Conservation (phyloP, 1,284 basidiomycete species). For the Ustilago crameri region DNA sequence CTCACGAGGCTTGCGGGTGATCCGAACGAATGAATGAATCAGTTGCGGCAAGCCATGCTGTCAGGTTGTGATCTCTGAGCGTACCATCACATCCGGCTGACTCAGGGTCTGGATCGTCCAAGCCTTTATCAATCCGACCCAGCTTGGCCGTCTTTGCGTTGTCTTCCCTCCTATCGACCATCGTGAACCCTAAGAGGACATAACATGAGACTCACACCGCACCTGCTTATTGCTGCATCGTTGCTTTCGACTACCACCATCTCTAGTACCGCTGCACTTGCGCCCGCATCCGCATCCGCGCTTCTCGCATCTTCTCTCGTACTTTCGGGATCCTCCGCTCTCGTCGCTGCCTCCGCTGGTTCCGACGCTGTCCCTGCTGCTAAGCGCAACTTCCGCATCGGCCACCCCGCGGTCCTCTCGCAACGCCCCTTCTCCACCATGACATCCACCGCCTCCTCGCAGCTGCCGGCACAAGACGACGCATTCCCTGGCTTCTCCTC, state of each 20-base stretch:
- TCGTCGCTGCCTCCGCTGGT: background rate
- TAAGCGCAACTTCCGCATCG: conserved; percentile 19
- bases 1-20: background rate
- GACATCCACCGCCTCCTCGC: conserved; percentile 3
- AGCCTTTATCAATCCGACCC: conserved; percentile 5
- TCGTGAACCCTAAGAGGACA: background rate
- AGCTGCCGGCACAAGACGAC: conserved; percentile 1
- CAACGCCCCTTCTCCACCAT: conserved; percentile 17
- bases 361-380: background rate
- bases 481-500: conserved; percentile 9
- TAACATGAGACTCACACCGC: conserved; percentile 10
- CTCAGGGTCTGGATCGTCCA: background rate
- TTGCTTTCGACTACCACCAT: background rate
- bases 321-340: background rate
- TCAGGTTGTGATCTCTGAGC: background rate
- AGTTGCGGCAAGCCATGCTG: conserved; percentile 1
- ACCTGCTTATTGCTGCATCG: background rate
- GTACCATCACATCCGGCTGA: background rate
- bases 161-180: background rate
- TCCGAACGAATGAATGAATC: too few relatives aligned
- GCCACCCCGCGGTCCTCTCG: conserved; percentile 10
- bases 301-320: background rate
- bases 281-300: background rate
- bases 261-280: background rate
- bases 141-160: background rate